Evolutionary conservation across 2,329 filamentous ascomycete genomes (phyloP).

Genomic region (Xylaria sp.): DNA sequence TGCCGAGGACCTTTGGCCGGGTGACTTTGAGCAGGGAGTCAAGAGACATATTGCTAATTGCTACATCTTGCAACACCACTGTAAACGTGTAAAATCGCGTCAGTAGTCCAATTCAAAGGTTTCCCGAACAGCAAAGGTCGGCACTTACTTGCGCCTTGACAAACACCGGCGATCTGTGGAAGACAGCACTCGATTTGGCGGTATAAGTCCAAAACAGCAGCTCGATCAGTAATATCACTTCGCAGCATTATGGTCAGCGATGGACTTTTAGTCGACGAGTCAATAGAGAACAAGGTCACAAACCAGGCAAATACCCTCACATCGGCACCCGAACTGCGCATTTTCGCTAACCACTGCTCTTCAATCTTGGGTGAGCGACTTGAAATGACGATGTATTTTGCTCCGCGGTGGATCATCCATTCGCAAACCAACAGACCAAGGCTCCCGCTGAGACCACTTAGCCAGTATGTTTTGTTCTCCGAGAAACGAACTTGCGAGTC

Average conservation of each 20-base stretch:
- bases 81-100: background rate
- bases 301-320: background rate
- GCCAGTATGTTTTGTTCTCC: slow-evolving; percentile 25
- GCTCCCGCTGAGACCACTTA: slow-evolving; percentile 23
- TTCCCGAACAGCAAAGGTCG: background rate
- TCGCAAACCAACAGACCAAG: slow-evolving; percentile 30
- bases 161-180: background rate
- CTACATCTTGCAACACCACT: background rate
- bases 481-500: background rate
- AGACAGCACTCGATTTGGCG: slow-evolving; percentile 27
- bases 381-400: slow-evolving; percentile 23
- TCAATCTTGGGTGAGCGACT: slow-evolving; percentile 24
- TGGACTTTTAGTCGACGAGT: background rate
- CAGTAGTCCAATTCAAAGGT: background rate
- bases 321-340: background rate
- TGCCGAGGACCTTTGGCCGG: background rate
- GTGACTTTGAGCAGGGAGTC: background rate
- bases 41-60: background rate
- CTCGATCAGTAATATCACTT: slow-evolving; percentile 5
- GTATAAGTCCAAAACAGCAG: slow-evolving; percentile 44
- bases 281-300: background rate
- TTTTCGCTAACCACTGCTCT: slow-evolving; percentile 2
- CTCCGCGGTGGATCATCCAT: slow-evolving; percentile 29
- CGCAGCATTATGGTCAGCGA: background rate
- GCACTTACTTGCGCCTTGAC: background rate